A percentile compares a stretch with the other conserved stretches of the same genome.
Evolutionary conservation across 331 rosid genomes (phyloP).

Genomic region (Pyracantha coccinea): DNA sequence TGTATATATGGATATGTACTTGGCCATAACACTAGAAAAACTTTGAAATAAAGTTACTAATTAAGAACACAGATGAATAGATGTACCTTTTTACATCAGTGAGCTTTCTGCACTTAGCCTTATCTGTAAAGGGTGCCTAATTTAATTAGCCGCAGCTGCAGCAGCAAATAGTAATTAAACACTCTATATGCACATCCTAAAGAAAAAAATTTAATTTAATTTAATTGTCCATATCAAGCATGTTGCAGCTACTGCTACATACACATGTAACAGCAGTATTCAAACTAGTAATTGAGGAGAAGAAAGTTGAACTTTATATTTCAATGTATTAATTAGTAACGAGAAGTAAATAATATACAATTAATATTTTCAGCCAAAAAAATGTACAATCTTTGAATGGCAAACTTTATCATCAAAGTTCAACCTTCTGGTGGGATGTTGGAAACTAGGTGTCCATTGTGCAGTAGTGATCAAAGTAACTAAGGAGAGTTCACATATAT

Average conservation of each 20-base stretch:
- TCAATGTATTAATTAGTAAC: neutral
- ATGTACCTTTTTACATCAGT: constrained; percentile 36
- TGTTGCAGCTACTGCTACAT: neutral
- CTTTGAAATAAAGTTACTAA: neutral
- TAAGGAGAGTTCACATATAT: neutral
- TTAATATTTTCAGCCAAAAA: neutral
- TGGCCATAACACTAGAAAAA: neutral
- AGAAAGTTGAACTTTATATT: neutral
- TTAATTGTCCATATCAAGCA: neutral
- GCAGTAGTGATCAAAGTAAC: neutral
- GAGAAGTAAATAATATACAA: neutral
- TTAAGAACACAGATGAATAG: constrained; percentile 10
- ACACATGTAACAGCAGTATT: neutral
- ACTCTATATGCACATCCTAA: constrained; percentile 3
- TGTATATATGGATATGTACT: too few species aligned
- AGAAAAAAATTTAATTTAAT: neutral
- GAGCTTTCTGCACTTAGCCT: constrained; percentile 35
- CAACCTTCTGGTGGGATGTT: neutral
- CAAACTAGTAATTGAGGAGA: neutral
- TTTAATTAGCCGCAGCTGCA: constrained; percentile 34
- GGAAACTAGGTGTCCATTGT: neutral
- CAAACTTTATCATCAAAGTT: neutral
- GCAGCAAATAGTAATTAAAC: constrained; percentile 6
- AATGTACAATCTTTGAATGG: neutral
- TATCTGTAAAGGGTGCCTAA: constrained; percentile 68